A percentile compares a stretch with the other conserved stretches of the same genome.
These are phyloP conservation scores for Phaeodactylum tricornutum DNA, from an alignment of 108 stramenopile species.

Conservation along the genomic window DNA sequence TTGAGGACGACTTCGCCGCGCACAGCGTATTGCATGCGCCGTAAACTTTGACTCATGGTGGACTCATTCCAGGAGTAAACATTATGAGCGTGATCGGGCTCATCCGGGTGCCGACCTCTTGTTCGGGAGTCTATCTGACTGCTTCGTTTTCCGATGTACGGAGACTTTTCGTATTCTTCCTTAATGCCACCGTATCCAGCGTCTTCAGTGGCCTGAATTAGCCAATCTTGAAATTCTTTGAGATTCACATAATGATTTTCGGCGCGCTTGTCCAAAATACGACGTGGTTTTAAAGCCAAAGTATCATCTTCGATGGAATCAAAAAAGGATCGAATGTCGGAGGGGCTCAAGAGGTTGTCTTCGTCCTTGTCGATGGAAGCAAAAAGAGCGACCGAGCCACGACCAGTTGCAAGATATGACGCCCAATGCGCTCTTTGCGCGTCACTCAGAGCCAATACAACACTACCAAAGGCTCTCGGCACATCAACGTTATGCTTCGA, in stretches of 20 bases:
- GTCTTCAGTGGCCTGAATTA: conserved; percentile 49
- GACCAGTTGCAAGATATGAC: conserved; percentile 43
- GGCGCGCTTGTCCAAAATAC: conserved; percentile 13
- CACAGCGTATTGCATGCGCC: conserved; percentile 64
- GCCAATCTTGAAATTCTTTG: conserved; percentile 41
- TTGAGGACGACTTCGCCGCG: conserved; percentile 60
- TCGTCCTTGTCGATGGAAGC: conserved; percentile 46
- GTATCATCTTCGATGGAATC: conserved; percentile 17
- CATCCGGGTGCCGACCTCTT: not conserved
- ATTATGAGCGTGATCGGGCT: not conserved
- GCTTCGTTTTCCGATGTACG: not conserved
- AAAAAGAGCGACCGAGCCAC: conserved; percentile 49
- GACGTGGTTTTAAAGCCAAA: not conserved
- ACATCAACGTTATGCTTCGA: too few species aligned
- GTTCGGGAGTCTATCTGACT: too few species aligned
- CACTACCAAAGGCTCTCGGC: too few species aligned
- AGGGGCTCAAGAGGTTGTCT: conserved; percentile 22
- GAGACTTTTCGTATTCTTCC: conserved; percentile 21
- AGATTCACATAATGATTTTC: conserved; percentile 9
- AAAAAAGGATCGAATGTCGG: conserved; percentile 42
- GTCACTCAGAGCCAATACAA: too few species aligned
- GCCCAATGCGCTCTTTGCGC: conserved; percentile 24
- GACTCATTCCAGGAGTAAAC: conserved; percentile 20
- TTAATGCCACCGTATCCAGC: conserved; percentile 21
- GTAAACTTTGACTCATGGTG: conserved; percentile 20